Evolutionary conservation across 345 rosid genomes (phyloP).

Genomic region (Populus ilicifolia): DNA sequence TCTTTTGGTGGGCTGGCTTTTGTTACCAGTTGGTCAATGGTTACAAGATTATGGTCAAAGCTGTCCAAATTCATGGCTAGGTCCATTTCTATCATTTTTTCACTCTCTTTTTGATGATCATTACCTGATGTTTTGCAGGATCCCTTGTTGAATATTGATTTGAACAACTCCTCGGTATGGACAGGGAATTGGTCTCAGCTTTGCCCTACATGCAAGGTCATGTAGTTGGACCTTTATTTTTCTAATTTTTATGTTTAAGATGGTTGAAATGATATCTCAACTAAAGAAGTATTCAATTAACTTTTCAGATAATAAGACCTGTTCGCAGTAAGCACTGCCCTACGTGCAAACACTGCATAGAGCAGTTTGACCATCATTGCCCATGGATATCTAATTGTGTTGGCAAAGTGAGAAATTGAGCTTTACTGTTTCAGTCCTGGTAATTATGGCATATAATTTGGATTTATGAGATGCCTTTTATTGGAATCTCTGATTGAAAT

Average conservation of each 20-base stretch:
- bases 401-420: constrained; percentile 65
- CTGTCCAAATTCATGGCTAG: neutral
- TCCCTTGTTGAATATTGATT: constrained; percentile 59
- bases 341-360: constrained; percentile 76
- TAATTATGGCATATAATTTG: neutral
- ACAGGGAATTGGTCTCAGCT: constrained; percentile 96
- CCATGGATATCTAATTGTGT: constrained; percentile 99
- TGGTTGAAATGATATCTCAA: constrained; percentile 3
- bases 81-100: neutral
- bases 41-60: neutral
- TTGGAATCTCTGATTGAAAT: neutral
- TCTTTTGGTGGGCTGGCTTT: neutral
- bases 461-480: neutral
- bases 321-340: constrained; percentile 95
- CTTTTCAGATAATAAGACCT: constrained; percentile 81
- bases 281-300: constrained; percentile 2
- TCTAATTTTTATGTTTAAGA: neutral
- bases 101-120: neutral
- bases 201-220: constrained; percentile 99
- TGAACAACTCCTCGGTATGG: constrained; percentile 66
- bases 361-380: constrained; percentile 98
- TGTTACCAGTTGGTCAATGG: neutral
- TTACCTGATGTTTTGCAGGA: constrained; percentile 45
- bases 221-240: constrained; percentile 14
- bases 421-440: neutral